Evolutionary conservation across 106 monocot genomes (phyloP), one percentile per base, ranked within the genome.

Genomic region (Cymbidium sinense): DNA sequence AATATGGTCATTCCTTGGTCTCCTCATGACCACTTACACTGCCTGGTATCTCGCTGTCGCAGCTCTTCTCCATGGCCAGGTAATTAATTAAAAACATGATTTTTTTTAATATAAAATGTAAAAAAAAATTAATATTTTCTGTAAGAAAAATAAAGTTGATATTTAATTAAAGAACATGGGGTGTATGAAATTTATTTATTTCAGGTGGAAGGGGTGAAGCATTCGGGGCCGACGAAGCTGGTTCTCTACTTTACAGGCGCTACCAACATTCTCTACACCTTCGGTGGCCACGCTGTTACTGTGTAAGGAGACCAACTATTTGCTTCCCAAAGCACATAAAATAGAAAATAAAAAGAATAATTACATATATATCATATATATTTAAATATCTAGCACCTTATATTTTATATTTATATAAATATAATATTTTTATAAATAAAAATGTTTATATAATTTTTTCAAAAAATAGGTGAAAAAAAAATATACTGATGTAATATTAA

Each of bases 241-340:
- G 91, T 91, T 31, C 86, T 91, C 19, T 91, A 91, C 75, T 91
- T 91, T 74, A 91, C 91, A 4, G 91, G 91, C 28, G 88, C 91
- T 74, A 91, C 91, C 79, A 91, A 91, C 88, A 91, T 91, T 88
- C 91, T 91, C 44, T 91, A 91, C 88, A 91, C 91, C 51, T 91
- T 91, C 64, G 91, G 91, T 20, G 91, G 91, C 61, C 91, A 91
- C 77, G 91, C 91, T 91, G 91, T 91, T 75, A 91, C 91, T 62
- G 91, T 91, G 91, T 91, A 88, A 88, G 88, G 34, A 72, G 81
- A 88, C 85, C 81, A 82, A 54, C 21, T 34, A 29, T 55, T 34
- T 11, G 65, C 65, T 69, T 78, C 77, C 77, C 77, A 39, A 64
- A 65, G 64, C 9, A 29, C 3, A 31, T 47, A 47, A 47, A 47